Conservation (phyloP, 768 basidiomycete genomes). For the Mycena metata region DNA sequence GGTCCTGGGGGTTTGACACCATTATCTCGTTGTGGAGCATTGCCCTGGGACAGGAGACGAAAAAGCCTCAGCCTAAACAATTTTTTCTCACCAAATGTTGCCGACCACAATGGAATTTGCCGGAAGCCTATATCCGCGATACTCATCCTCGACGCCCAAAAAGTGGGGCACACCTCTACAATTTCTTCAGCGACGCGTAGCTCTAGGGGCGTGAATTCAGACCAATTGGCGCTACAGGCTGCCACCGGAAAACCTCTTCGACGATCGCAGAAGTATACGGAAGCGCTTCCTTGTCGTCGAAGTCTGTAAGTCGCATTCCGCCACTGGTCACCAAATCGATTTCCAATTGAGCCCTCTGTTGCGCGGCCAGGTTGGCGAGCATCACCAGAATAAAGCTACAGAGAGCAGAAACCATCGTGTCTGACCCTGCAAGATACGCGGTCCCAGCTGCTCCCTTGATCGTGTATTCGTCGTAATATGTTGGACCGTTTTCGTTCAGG, state of each 20-base stretch:
- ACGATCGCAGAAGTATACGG: slow-evolving; percentile 35
- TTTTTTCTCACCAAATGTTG: slow-evolving; percentile 41
- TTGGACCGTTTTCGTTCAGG: neutral
- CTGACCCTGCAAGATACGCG: slow-evolving; percentile 14
- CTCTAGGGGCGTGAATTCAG: neutral
- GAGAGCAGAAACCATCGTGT: slow-evolving; percentile 17
- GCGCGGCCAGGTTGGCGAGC: slow-evolving; percentile 43
- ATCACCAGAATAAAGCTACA: slow-evolving; percentile 49
- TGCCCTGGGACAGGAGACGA: no score
- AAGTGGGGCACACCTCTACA: slow-evolving; percentile 29
- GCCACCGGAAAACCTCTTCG: slow-evolving; percentile 23
- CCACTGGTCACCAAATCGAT: slow-evolving; percentile 50
- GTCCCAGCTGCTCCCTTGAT: slow-evolving; percentile 9
- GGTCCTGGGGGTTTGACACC: no score
- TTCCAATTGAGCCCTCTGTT: slow-evolving; percentile 48
- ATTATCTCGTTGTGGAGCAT: slow-evolving; percentile 33
- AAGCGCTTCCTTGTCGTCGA: slow-evolving; percentile 41
- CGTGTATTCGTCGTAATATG: neutral
- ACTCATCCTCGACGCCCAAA: slow-evolving; percentile 49
- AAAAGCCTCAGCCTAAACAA: no score
- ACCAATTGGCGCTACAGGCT: slow-evolving; percentile 23
- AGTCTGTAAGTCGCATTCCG: slow-evolving; percentile 41
- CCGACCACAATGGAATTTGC: slow-evolving; percentile 44
- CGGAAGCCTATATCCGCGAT: slow-evolving; percentile 52
- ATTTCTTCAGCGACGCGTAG: no score